Base-by-base conservation (phyloP, 768 basidiomycete species). In the Boletus rufocinnamomeus region DNA sequence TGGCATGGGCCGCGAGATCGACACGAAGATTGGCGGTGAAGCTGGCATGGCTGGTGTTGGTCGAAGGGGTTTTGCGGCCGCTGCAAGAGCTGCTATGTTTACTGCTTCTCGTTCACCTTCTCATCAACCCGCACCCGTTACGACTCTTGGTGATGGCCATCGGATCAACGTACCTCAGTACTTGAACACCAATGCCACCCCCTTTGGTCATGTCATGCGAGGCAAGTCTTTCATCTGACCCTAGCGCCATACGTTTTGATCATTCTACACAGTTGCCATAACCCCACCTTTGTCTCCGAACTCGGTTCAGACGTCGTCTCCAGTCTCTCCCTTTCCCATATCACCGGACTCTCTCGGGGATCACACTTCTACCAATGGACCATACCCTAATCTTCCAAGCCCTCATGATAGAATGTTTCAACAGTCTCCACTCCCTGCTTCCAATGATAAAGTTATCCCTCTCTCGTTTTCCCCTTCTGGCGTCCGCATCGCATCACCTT, bases 21-120 rank as follows among this genome's bases (percentile, higher is more conserved):
- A 89, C 66, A 91, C 89, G n/a, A 84, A 87, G 69, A 79, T 68
- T 3, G 89, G 90, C 4, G 90, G 90, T 8, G 84, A 79, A 53
- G 90, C 89, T 10, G 89, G 90, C 1, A 95, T 95, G 93, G 93
- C 93, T 1, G 93, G 93, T 10, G 92, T 95, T 8, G 93, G 93
- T 9, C 77, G 93, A 59, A 77, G 93, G 63, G 93, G 91, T 1
- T 94, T 94, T 58, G 80, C 79, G 14, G 89, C 92, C 19, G 89
- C 84, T 11, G 85, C 87, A 52, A 84, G 84, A 45, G 86, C 86
- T 0, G 84, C 84, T 9, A 75, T 85, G 78, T 74, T 80, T 59
- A 57, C 75, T 35, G 19, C 69, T 25, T 54, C 67, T 40, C 54
- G 50, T 47, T 19, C 70, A 13, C 60, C 69, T 34, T 46, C 47